A percentile compares a stretch with the other conserved stretches of the same genome.
These are phyloP conservation scores for Flueggea neowawraea DNA, from an alignment of 441 rosid genomes.

Conservation along the genomic window DNA sequence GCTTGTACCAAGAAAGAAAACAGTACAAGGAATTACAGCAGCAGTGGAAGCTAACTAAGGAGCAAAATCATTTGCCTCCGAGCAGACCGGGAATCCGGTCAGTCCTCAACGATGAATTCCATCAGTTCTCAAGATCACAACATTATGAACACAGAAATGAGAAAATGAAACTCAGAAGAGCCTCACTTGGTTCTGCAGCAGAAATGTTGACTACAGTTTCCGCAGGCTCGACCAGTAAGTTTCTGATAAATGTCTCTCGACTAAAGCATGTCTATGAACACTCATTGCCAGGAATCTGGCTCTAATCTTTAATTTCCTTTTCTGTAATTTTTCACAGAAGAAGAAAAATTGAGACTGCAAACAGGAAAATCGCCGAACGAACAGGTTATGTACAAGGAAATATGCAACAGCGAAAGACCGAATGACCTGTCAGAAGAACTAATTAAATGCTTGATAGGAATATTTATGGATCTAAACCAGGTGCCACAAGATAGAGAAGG, in stretches of 20 bases:
- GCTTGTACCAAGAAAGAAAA: slow-evolving; percentile 51
- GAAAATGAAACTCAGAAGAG: slow-evolving; percentile 43
- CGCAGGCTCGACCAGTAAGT: slow-evolving; percentile 44
- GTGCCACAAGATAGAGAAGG: slow-evolving; percentile 35
- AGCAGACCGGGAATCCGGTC: slow-evolving; percentile 23
- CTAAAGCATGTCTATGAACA: not conserved
- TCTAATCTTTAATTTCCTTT: not conserved
- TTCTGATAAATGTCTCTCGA: slow-evolving; percentile 5
- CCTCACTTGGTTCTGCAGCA: slow-evolving; percentile 57
- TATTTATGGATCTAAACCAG: slow-evolving; percentile 63
- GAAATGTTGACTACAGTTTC: slow-evolving; percentile 44
- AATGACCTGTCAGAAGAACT: slow-evolving; percentile 76
- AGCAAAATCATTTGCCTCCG: slow-evolving; percentile 27
- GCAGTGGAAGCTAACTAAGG: slow-evolving; percentile 22
- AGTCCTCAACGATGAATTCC: slow-evolving; percentile 17
- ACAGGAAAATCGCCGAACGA: slow-evolving; percentile 39
- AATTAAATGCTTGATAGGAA: slow-evolving; percentile 57
- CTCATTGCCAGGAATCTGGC: not conserved
- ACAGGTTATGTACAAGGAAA: slow-evolving; percentile 23
- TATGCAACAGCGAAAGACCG: slow-evolving; percentile 48
- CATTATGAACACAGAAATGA: slow-evolving; percentile 39
- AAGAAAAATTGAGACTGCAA: slow-evolving; percentile 41
- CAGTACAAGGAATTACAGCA: slow-evolving; percentile 37
- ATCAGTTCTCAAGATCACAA: slow-evolving; percentile 46
- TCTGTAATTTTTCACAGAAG: slow-evolving; percentile 18